A percentile compares a stretch with the other conserved stretches of the same genome.
These are phyloP conservation scores for Ophiostoma sp. DNA, from an alignment of 2,329 filamentous ascomycete species.

Conservation along the genomic window DNA sequence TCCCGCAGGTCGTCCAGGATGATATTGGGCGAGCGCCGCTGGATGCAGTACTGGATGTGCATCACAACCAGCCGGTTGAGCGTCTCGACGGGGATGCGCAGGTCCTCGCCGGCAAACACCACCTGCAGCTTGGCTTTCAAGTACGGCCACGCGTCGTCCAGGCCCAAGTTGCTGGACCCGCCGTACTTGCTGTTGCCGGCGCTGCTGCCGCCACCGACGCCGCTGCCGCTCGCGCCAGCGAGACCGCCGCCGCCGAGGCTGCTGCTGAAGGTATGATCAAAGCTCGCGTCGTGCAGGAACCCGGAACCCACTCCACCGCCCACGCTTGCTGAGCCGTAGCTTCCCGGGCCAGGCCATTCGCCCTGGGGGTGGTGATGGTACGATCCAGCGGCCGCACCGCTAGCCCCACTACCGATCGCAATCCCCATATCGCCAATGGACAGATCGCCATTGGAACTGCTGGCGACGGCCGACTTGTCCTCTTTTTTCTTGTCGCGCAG, in stretches of 20 bases:
- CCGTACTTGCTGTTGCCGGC: slow-evolving; percentile 56
- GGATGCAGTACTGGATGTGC: slow-evolving; percentile 72
- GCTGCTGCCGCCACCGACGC: slow-evolving; percentile 41
- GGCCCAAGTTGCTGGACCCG: slow-evolving; percentile 63
- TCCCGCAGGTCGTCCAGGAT: slow-evolving; percentile 73
- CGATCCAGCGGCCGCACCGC: slow-evolving; percentile 14
- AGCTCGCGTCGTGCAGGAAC: background rate
- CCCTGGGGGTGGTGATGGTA: slow-evolving; percentile 11
- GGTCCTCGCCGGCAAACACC: slow-evolving; percentile 75
- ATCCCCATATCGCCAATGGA: slow-evolving; percentile 34
- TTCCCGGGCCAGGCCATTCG: slow-evolving; percentile 51
- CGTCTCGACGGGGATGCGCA: slow-evolving; percentile 75
- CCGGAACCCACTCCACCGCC: slow-evolving; percentile 39
- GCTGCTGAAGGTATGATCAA: slow-evolving; percentile 38
- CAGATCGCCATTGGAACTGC: slow-evolving; percentile 36
- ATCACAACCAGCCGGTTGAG: slow-evolving; percentile 74
- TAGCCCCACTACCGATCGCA: slow-evolving; percentile 26
- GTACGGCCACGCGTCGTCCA: slow-evolving; percentile 78
- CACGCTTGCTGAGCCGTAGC: slow-evolving; percentile 33
- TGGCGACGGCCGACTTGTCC: slow-evolving; percentile 38
- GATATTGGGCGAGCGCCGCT: slow-evolving; percentile 62
- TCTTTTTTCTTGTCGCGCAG: slow-evolving; percentile 75
- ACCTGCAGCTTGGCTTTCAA: slow-evolving; percentile 69
- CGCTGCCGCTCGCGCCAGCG: slow-evolving; percentile 32
- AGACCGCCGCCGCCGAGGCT: slow-evolving; percentile 40